A percentile compares a stretch with the other conserved stretches of the same genome.
Conservation (phyloP, 2,329 filamentous ascomycete species). For the Exophiala spinifera region DNA sequence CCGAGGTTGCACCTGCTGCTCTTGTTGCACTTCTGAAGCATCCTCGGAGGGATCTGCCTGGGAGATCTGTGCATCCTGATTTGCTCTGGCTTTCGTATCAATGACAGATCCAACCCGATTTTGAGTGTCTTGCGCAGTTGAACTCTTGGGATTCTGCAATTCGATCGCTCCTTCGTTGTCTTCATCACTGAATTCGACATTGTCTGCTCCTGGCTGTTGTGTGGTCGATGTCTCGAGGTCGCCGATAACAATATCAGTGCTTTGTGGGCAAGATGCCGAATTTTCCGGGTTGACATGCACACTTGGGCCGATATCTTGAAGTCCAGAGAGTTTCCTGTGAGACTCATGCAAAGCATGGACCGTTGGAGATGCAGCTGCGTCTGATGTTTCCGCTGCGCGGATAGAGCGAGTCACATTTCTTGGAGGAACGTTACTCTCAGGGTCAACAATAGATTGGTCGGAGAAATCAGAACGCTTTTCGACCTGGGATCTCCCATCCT, state of each 20-base stretch:
- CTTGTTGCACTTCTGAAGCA: background rate
- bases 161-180: background rate
- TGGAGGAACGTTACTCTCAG: no score
- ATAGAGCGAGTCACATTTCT: no score
- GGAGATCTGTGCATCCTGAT: no score
- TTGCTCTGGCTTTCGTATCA: no score
- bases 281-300: background rate
- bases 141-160: background rate
- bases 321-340: no score
- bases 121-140: no score
- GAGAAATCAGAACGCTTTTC: background rate
- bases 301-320: background rate
- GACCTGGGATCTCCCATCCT: no score
- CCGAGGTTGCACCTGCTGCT: no score
- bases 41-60: background rate
- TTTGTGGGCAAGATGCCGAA: background rate
- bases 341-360: no score
- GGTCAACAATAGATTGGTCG: background rate
- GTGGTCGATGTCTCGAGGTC: background rate
- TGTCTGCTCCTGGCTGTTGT: background rate
- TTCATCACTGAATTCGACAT: conserved; percentile 23
- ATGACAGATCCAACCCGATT: no score
- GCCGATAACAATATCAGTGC: background rate
- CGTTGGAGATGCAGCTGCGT: no score
- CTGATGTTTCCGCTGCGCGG: no score